These are phyloP conservation scores for Erysimum cheiranthoides DNA, from an alignment of 345 rosid genomes.

Conservation along the genomic window DNA sequence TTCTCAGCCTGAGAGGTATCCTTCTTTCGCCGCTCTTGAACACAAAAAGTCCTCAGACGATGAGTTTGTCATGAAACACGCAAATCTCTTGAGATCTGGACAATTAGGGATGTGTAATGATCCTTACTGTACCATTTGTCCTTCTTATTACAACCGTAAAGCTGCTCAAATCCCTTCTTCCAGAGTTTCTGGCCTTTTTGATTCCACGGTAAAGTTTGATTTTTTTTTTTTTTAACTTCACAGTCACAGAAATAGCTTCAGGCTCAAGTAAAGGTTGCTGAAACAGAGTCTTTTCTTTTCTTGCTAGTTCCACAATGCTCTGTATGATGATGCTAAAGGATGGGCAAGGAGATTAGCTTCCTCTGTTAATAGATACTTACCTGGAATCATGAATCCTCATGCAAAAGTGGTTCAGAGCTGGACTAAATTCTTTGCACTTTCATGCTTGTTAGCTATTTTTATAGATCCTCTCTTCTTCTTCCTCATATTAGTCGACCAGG, in stretches of 20 bases:
- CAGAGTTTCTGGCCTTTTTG: conserved; percentile 59
- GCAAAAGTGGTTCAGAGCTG: conserved; percentile 62
- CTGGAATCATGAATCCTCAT: conserved; percentile 88
- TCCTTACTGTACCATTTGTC: conserved; percentile 96
- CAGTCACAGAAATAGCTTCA: not conserved
- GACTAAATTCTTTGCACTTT: conserved; percentile 73
- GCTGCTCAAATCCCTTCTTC: conserved; percentile 47
- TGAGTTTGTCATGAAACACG: conserved; percentile 58
- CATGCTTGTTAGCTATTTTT: conserved; percentile 77
- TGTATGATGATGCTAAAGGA: conserved; percentile 85
- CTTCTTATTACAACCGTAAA: conserved; percentile 60
- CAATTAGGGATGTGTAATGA: conserved; percentile 83
- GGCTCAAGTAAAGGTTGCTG: conserved; percentile 12
- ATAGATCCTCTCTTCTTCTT: conserved; percentile 88
- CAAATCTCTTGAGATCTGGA: conserved; percentile 81
- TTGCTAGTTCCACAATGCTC: conserved; percentile 68
- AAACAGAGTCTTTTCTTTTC: conserved; percentile 11
- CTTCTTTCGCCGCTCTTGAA: conserved; percentile 51
- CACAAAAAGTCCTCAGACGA: conserved; percentile 50
- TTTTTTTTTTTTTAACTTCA: not conserved
- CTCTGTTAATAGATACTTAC: conserved; percentile 48
- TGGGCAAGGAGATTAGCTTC: conserved; percentile 68
- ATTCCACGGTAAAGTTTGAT: conserved; percentile 51
- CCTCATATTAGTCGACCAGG: conserved; percentile 59
- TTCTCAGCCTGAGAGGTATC: conserved; percentile 50